Evolutionary conservation across 495 filamentous ascomycete genomes (phyloP).

Genomic region (Penicillium lagena): DNA sequence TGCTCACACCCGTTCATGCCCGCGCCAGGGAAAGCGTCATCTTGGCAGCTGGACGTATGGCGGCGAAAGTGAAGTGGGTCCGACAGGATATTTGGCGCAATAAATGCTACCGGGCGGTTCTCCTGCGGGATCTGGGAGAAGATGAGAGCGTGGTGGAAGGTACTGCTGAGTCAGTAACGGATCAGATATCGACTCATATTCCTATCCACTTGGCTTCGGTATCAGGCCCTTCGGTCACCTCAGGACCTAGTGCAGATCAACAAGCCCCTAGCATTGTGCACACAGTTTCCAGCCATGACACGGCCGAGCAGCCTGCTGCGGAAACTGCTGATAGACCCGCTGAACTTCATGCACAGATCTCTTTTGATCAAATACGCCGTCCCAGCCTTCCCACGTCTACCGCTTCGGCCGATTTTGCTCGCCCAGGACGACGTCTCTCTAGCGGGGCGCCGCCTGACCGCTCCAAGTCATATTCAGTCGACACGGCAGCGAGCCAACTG

Average conservation of each 20-base stretch:
- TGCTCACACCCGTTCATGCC: slow-evolving; percentile 80
- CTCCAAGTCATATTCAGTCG: slow-evolving; percentile 21
- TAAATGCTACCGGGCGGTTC: slow-evolving; percentile 84
- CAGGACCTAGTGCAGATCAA: slow-evolving; percentile 9
- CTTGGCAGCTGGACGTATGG: slow-evolving; percentile 74
- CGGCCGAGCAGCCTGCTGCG: slow-evolving; percentile 2
- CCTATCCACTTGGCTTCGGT: slow-evolving; percentile 9
- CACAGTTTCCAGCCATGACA: slow-evolving; percentile 13
- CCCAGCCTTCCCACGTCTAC: slow-evolving; percentile 31
- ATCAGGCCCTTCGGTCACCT: slow-evolving; percentile 15
- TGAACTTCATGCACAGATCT: slow-evolving; percentile 16
- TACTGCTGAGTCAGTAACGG: slow-evolving; percentile 8
- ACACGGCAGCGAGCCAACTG: slow-evolving; percentile 12
- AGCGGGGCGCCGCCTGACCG: slow-evolving; percentile 20
- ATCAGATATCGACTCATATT: slow-evolving; percentile 7
- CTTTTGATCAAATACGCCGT: slow-evolving; percentile 22
- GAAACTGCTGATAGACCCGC: slow-evolving; percentile 1
- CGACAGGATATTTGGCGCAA: slow-evolving; percentile 90
- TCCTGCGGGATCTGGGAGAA: slow-evolving; percentile 77
- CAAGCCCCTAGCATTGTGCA: slow-evolving; percentile 13
- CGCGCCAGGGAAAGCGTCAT: slow-evolving; percentile 83
- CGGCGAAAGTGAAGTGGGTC: slow-evolving; percentile 88
- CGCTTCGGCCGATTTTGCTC: slow-evolving; percentile 21
- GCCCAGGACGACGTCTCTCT: slow-evolving; percentile 25
- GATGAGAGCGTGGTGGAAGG: slow-evolving; percentile 35